Base-by-base conservation (phyloP, 2,329 filamentous ascomycete genomes). In the Colletotrichum gigasporum region DNA sequence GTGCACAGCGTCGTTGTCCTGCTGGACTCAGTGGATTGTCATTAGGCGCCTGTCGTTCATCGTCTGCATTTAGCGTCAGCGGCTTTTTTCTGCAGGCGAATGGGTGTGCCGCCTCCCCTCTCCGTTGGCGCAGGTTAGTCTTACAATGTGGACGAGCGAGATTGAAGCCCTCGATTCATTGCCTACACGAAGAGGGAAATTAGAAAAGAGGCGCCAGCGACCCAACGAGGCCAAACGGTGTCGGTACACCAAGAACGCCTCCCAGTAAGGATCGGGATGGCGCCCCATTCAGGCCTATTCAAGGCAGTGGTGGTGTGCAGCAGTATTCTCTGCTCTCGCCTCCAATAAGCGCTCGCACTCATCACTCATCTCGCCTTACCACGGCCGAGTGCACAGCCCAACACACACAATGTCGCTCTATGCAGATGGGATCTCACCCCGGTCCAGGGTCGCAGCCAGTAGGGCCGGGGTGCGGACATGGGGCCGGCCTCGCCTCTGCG, bases 341-440 rank as follows among this genome's bases (percentile, higher is more conserved):
- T 48, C 48, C 47, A 64, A 48, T 42, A 54, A 61, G 55, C 61
- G 34, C 55, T 54, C 61, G 14, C 56, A 61, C 42, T n/a, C n/a
- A n/a, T n/a, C n/a, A n/a, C 41, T 61, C 55, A 34, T 48, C 39
- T 48, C 34, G 16, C 22, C 30, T 52, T 44, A 51, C 60, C 45
- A 51, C 34, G 41, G 37, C 18, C 11, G 6, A 22, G 32, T 26
- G 34, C 34, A 50, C 41, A 53, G 41, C 32, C 41, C 37, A 35
- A 34, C 39, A 64, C 41, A 41, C 42, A 64, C 44, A 44, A 62
- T 30, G 26, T 44, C 34, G 34, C 26, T 28, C 37, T 63, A 34
- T 47, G 61, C 61, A 60, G 61, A 60, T 56, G 48, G 61, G 42
- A 64, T 60, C 61, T 52, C 28, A 61, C 48, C 61, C 54, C 52